Evolutionary conservation across 257 asterid genomes (phyloP).

Genomic region (Ehretia macrophylla): DNA sequence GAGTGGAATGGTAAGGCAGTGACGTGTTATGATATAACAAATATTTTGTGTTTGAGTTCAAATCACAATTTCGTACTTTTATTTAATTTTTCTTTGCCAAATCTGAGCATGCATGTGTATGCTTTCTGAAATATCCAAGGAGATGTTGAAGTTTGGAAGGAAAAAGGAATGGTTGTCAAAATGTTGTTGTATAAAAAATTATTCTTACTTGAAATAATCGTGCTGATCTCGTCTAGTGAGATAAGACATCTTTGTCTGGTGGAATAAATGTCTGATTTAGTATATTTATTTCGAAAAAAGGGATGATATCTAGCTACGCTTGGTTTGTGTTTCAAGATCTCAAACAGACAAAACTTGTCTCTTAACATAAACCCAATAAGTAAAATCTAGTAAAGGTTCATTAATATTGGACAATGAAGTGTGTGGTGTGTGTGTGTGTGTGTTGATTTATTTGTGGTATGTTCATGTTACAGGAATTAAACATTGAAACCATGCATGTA

Average conservation of each 20-base stretch:
- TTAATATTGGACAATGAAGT: no score
- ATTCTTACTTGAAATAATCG: no score
- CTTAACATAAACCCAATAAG: neutral
- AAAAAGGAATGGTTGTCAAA: neutral
- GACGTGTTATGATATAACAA: neutral
- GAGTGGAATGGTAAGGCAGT: no score
- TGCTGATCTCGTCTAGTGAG: no score
- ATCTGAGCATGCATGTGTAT: slow-evolving; percentile 7
- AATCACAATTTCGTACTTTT: no score
- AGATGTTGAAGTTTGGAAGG: neutral
- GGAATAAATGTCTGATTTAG: no score
- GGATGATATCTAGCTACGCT: no score
- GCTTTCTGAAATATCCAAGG: slow-evolving; percentile 15
- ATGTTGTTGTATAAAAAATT: neutral
- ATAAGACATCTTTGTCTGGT: no score
- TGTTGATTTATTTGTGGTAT: slow-evolving; percentile 20
- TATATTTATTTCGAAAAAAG: no score
- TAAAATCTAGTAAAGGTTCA: neutral
- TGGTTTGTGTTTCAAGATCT: neutral
- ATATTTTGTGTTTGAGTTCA: neutral
- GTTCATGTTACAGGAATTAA: slow-evolving; percentile 28
- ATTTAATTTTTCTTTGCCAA: neutral
- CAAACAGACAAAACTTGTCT: neutral
- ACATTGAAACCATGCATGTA: no score
- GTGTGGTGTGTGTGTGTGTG: no score